These are phyloP conservation scores for Hanseniaspora taiwanica DNA, from an alignment of 805 yeast genomes.

Conservation along the genomic window DNA sequence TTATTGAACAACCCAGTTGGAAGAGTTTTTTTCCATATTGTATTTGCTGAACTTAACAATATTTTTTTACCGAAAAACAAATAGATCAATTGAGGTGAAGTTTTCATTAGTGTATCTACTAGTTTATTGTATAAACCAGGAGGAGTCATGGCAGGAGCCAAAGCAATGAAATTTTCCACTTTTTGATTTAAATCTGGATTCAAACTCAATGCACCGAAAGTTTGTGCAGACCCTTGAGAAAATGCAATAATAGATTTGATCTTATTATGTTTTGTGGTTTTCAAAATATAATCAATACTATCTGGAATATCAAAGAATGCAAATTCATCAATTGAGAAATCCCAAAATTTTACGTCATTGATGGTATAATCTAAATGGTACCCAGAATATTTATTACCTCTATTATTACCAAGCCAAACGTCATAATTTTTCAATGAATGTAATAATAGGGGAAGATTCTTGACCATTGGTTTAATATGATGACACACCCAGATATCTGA, in stretches of 20 bases:
- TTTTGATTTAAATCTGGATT: slow-evolving; percentile 48
- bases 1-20: slow-evolving; percentile 20
- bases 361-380: slow-evolving; percentile 47
- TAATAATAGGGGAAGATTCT: slow-evolving; percentile 60
- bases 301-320: slow-evolving; percentile 85
- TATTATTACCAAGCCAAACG: slow-evolving; percentile 87
- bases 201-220: slow-evolving; percentile 65
- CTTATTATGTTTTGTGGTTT: slow-evolving; percentile 26
- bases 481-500: slow-evolving; percentile 66
- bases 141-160: slow-evolving; percentile 92
- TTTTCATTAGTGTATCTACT: slow-evolving; percentile 58
- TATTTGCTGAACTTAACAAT: slow-evolving; percentile 56
- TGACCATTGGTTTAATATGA: slow-evolving; percentile 15
- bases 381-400: slow-evolving; percentile 86
- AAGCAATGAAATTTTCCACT: slow-evolving; percentile 53
- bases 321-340: slow-evolving; percentile 82
- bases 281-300: slow-evolving; percentile 58
- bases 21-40: slow-evolving; percentile 52
- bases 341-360: slow-evolving; percentile 51
- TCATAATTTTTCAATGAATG: slow-evolving; percentile 70
- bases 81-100: slow-evolving; percentile 63
- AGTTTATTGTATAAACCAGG: slow-evolving; percentile 66
- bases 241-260: slow-evolving; percentile 61
- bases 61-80: slow-evolving; percentile 62
- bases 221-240: slow-evolving; percentile 90